Percentiles rank a stretch among this genome's conserved stretches.
Evolutionary conservation across 2,329 filamentous ascomycete genomes (phyloP).

Genomic region (Alternaria conjuncta): DNA sequence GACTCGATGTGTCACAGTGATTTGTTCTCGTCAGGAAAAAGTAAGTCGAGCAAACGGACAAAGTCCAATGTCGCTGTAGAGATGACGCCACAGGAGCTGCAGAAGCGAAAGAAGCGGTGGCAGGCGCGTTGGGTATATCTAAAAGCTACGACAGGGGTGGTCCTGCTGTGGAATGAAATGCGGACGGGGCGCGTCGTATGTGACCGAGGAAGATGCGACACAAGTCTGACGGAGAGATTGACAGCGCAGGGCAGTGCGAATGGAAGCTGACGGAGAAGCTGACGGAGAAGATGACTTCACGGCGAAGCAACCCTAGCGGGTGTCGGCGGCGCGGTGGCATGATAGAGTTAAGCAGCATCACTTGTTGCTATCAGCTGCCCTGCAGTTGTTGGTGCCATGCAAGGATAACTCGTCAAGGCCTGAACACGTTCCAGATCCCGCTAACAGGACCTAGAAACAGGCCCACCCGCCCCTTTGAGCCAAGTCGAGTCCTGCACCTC

Average conservation of each 20-base stretch:
- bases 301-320: neutral
- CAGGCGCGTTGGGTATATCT: slow-evolving; percentile 3
- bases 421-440: slow-evolving; percentile 21
- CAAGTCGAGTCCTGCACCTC: neutral
- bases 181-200: slow-evolving; percentile 14
- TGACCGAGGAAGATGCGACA: slow-evolving; percentile 10
- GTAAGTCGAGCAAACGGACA: slow-evolving; percentile 7
- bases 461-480: neutral
- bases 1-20: slow-evolving; percentile 5
- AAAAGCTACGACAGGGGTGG: slow-evolving; percentile 8
- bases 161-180: slow-evolving; percentile 12
- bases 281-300: neutral
- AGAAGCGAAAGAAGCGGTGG: neutral
- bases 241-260: neutral
- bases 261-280: neutral
- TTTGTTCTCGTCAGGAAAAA: slow-evolving; percentile 11
- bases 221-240: neutral
- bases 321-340: neutral
- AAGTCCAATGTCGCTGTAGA: neutral
- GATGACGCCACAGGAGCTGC: neutral
- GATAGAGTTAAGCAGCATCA: slow-evolving; percentile 5
- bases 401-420: slow-evolving; percentile 9
- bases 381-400: slow-evolving; percentile 10
- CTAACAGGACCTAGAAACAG: neutral
- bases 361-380: slow-evolving; percentile 8